phyloP scores from a whole-genome alignment of 2,329 filamentous ascomycete genomes.

The Apiospora malaysiana region DNA sequence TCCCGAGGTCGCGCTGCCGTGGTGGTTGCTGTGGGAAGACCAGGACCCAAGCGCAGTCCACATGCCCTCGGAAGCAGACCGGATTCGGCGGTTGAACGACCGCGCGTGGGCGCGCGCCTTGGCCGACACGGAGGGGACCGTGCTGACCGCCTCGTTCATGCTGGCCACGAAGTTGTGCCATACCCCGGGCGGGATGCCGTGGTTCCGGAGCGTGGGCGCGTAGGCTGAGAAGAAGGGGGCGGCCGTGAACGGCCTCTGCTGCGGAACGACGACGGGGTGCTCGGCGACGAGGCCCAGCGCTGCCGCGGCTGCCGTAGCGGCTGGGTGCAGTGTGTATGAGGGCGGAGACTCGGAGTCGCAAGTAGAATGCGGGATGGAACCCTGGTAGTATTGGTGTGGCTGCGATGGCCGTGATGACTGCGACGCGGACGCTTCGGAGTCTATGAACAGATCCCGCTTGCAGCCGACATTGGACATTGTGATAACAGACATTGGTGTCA shows the following conservation, averaged over 20 bases:
- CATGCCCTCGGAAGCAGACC: neutral
- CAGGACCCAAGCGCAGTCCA: neutral
- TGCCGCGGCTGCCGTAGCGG: neutral
- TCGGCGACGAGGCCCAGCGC: neutral
- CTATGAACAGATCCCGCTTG: no score
- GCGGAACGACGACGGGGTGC: neutral
- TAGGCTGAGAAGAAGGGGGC: constrained; percentile 12
- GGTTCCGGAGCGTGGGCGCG: neutral
- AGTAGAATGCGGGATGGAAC: neutral
- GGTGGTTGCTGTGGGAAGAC: neutral
- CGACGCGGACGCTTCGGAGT: neutral
- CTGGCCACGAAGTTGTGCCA: constrained; percentile 11
- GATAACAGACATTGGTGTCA: no score
- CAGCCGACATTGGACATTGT: no score
- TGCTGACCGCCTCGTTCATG: neutral
- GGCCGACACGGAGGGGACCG: neutral
- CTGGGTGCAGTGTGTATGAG: neutral
- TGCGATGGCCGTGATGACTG: neutral
- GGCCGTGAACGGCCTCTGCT: neutral
- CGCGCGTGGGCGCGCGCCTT: neutral
- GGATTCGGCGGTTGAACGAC: neutral
- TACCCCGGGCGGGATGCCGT: neutral
- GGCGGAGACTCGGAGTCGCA: neutral
- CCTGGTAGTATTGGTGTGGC: neutral
- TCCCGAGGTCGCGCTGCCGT: neutral